Conservation (phyloP, 2,329 filamentous ascomycete species). For the Colletotrichum trifolii region DNA sequence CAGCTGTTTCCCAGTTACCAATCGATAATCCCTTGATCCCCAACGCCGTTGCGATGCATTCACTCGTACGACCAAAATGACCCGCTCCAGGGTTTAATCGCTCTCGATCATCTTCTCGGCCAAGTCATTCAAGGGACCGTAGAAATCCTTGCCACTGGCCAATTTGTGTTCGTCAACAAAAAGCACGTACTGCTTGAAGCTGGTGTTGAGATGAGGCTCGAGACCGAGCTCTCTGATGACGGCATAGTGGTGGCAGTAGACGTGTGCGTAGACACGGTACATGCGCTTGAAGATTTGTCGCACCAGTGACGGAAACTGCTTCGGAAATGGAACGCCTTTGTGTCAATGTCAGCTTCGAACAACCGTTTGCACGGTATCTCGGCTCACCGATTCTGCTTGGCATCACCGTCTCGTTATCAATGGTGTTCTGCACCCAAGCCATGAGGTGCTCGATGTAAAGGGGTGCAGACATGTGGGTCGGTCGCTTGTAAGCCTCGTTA, state of each 20-base stretch:
- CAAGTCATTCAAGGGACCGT: conserved; percentile 92
- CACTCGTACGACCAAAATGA: conserved; percentile 1
- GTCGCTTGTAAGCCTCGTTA: conserved; percentile 90
- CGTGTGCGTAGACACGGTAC: conserved; percentile 98
- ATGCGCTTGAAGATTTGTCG: conserved; percentile 99
- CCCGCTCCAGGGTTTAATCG: conserved; percentile 64
- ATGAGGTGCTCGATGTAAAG: conserved; percentile 98
- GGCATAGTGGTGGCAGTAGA: conserved; percentile 99
- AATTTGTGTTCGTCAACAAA: conserved; percentile 97
- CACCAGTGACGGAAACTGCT: conserved; percentile 87
- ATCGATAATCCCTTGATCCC: conserved; percentile 28
- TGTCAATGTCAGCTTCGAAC: conserved; percentile 34
- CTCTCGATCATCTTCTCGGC: conserved; percentile 98
- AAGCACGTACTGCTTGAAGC: conserved; percentile 99
- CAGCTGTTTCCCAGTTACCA: conserved; percentile 28
- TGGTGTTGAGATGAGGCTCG: conserved; percentile 97
- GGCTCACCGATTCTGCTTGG: conserved; percentile 86
- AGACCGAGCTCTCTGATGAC: conserved; percentile 94
- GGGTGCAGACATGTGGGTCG: conserved; percentile 97
- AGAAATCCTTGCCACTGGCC: conserved; percentile 95
- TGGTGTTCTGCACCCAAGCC: conserved; percentile 94
- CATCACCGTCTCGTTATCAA: conserved; percentile 95
- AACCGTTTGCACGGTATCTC: background rate
- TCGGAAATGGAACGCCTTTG: conserved; percentile 89
- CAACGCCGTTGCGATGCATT: conserved; percentile 36